phyloP scores from a whole-genome alignment of 192 early-diverging fungal genomes.

The Entomortierella chlamydospora region DNA sequence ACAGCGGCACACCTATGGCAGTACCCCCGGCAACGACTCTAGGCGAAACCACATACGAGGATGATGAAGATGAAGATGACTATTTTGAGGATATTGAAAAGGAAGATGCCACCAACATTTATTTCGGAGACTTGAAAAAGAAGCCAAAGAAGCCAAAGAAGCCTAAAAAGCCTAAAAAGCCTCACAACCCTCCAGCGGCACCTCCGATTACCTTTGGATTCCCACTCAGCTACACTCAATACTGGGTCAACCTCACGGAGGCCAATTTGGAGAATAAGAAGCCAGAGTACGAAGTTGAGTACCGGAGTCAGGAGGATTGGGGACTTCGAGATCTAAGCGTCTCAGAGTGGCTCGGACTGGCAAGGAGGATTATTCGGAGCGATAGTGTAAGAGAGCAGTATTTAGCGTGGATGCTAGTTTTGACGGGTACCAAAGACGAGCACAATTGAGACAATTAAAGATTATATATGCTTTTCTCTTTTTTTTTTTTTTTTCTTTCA shows the following conservation, averaged over 20 bases:
- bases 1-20: not conserved
- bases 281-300: constrained; percentile 61
- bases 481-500: not conserved
- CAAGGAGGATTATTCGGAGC: constrained; percentile 39
- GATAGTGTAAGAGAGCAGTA: constrained; percentile 10
- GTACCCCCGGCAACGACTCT: not conserved
- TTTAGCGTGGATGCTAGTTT: constrained; percentile 47
- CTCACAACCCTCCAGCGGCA: constrained; percentile 26
- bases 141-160: constrained; percentile 43
- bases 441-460: not conserved
- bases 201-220: constrained; percentile 48
- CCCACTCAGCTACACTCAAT: constrained; percentile 54
- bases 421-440: constrained; percentile 43
- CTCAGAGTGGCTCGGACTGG: constrained; percentile 58
- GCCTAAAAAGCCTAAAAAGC: constrained; percentile 34
- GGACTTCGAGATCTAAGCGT: constrained; percentile 60
- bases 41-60: not conserved
- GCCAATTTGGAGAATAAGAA: constrained; percentile 36
- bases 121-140: constrained; percentile 11
- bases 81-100: constrained; percentile 6
- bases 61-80: not conserved
- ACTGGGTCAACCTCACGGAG: constrained; percentile 54
- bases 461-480: not conserved
- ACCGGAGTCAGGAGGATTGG: constrained; percentile 59
- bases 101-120: not conserved